A percentile compares a stretch with the other conserved stretches of the same genome.
Conservation (phyloP, 164 flowering plant genomes). For the Buxus sempervirens region DNA sequence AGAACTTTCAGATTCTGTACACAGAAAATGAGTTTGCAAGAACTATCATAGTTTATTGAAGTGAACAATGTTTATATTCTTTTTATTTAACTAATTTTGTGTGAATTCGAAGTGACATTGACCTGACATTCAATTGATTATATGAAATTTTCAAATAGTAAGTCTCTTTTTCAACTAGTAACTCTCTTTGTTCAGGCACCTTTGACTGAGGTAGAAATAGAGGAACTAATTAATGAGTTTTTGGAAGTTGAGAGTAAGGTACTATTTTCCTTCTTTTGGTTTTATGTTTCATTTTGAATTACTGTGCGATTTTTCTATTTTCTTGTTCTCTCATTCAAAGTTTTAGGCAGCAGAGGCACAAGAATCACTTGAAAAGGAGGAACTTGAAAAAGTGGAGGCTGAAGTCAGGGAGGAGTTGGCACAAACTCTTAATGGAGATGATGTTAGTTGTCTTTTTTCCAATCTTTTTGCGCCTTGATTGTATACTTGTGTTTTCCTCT, state of each 20-base stretch:
- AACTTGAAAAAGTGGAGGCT: constrained; percentile 67
- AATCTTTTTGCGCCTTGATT: constrained; percentile 1
- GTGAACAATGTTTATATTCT: background rate
- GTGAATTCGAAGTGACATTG: too few relatives aligned
- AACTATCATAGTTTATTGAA: too few relatives aligned
- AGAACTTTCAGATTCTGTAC: background rate
- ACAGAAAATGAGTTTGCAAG: background rate
- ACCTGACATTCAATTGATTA: too few relatives aligned
- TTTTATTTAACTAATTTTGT: background rate
- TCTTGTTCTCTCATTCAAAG: constrained; percentile 32
- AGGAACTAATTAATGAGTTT: constrained; percentile 75
- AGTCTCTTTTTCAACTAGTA: constrained; percentile 6
- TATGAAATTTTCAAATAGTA: background rate
- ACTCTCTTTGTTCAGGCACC: constrained; percentile 51
- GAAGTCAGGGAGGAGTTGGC: constrained; percentile 89
- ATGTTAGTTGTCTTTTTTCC: constrained; percentile 37
- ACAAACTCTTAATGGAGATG: constrained; percentile 60
- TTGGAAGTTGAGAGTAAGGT: constrained; percentile 97
- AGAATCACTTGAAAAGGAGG: constrained; percentile 92
- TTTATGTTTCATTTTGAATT: background rate
- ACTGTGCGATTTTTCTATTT: background rate
- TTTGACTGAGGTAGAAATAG: constrained; percentile 76
- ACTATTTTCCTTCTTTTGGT: constrained; percentile 17
- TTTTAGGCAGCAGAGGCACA: constrained; percentile 99
- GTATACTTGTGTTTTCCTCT: constrained; percentile 8